A percentile compares a stretch with the other conserved stretches of the same genome.
Evolutionary conservation across 306 rosid species (phyloP).

Genomic region (Echinosophora koreensis): DNA sequence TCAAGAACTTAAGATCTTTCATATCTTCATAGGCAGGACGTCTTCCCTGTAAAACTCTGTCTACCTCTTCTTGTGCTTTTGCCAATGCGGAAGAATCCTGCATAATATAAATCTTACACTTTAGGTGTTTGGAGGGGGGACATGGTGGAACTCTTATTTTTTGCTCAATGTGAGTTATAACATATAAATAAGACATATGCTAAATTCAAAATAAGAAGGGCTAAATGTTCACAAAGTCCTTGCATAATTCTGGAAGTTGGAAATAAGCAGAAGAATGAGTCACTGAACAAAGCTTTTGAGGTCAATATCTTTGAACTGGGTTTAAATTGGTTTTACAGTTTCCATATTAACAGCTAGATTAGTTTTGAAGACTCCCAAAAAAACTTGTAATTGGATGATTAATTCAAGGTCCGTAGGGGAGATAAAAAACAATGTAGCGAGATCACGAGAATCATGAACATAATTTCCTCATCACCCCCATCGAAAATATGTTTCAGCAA

Average conservation of each 20-base stretch:
- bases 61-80: constrained; percentile 90
- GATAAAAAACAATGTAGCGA: constrained; percentile 6
- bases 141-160: constrained; percentile 8
- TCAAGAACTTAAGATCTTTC: constrained; percentile 83
- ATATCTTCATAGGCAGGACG: constrained; percentile 81
- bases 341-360: constrained; percentile 19
- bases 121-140: neutral
- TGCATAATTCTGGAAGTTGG: constrained; percentile 33
- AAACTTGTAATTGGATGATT: constrained; percentile 10
- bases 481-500: constrained; percentile 24
- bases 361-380: constrained; percentile 6
- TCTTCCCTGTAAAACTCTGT: constrained; percentile 80
- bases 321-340: constrained; percentile 26
- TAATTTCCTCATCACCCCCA: neutral
- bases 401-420: constrained; percentile 25
- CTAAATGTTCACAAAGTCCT: constrained; percentile 29
- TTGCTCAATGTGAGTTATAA: constrained; percentile 4
- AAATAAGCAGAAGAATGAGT: constrained; percentile 12
- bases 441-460: constrained; percentile 27
- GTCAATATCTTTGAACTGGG: constrained; percentile 3
- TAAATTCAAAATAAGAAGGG: constrained; percentile 28
- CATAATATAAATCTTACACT: constrained; percentile 34
- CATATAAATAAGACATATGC: constrained; percentile 3
- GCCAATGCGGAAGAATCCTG: constrained; percentile 69
- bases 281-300: constrained; percentile 22